Conservation (phyloP, 2,329 filamentous ascomycete species). For the Dryadomyces quercus-mongolicae region DNA sequence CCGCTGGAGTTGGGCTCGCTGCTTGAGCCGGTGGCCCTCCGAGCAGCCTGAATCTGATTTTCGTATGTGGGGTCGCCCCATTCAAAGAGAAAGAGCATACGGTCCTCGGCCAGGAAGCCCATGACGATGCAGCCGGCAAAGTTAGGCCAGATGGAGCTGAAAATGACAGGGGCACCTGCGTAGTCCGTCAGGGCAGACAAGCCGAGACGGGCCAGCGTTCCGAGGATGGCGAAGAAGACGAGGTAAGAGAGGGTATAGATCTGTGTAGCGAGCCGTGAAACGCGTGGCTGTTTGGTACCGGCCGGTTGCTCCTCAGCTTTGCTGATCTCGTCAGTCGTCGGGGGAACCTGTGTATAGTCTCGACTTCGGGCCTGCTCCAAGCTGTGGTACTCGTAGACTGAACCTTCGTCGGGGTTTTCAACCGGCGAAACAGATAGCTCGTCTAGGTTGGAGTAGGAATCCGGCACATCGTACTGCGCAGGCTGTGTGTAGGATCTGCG, state of each 20-base stretch:
- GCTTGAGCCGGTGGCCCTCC: no score
- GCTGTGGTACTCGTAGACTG: conserved; percentile 23
- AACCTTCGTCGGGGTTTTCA: conserved; percentile 23
- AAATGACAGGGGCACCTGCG: conserved; percentile 62
- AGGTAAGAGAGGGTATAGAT: conserved; percentile 70
- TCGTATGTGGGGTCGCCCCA: neutral
- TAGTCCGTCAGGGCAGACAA: conserved; percentile 75
- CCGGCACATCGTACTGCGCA: conserved; percentile 22
- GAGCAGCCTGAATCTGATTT: neutral
- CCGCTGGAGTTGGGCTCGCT: neutral
- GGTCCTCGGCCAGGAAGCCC: conserved; percentile 52
- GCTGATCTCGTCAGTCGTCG: no score
- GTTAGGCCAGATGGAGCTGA: conserved; percentile 75
- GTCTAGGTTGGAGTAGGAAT: conserved; percentile 28
- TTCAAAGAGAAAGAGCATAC: neutral
- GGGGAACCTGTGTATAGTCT: neutral
- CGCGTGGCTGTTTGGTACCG: conserved; percentile 1
- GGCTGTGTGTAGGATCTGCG: neutral
- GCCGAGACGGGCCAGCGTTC: conserved; percentile 72
- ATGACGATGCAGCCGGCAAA: conserved; percentile 69
- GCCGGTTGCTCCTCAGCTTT: conserved; percentile 4
- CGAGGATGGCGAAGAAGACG: conserved; percentile 71
- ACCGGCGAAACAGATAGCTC: conserved; percentile 25
- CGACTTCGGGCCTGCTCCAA: conserved; percentile 24
- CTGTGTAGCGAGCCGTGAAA: conserved; percentile 42